A percentile compares a stretch with the other conserved stretches of the same genome.
Conservation (phyloP, 2,329 filamentous ascomycete genomes). For the Penicillium fuscoglaucum region DNA sequence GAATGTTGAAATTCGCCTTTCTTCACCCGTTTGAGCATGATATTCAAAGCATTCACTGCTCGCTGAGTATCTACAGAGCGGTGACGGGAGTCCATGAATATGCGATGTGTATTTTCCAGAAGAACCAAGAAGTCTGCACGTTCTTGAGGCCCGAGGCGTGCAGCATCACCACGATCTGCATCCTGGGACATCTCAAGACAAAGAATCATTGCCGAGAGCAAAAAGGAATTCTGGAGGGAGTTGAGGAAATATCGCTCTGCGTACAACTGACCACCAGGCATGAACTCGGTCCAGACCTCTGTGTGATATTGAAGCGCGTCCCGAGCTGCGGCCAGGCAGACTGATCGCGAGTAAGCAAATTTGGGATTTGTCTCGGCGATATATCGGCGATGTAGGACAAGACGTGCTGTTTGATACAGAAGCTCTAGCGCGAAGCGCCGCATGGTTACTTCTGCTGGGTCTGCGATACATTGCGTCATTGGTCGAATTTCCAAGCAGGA, state of each 20-base stretch:
- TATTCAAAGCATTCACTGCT: constrained; percentile 28
- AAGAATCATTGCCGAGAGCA: constrained; percentile 62
- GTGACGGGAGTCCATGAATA: constrained; percentile 26
- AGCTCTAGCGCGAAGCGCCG: constrained; percentile 54
- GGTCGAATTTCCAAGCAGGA: constrained; percentile 26
- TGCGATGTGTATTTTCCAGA: constrained; percentile 29
- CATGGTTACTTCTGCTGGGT: constrained; percentile 54
- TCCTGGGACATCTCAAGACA: constrained; percentile 47
- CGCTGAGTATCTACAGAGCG: constrained; percentile 33
- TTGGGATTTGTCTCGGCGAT: constrained; percentile 44
- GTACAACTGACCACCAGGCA: constrained; percentile 56
- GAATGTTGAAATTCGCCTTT: constrained; percentile 3
- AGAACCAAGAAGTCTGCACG: constrained; percentile 27
- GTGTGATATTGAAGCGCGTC: constrained; percentile 52
- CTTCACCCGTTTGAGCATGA: constrained; percentile 32
- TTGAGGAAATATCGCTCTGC: constrained; percentile 59
- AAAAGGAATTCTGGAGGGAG: constrained; percentile 59
- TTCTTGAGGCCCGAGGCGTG: constrained; percentile 8
- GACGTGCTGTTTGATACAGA: constrained; percentile 53
- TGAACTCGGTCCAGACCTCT: constrained; percentile 52
- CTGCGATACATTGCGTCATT: constrained; percentile 45
- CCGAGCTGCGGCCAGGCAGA: constrained; percentile 51
- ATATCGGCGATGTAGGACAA: constrained; percentile 57
- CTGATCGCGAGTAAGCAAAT: constrained; percentile 46
- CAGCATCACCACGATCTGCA: constrained; percentile 12